phyloP scores from a whole-genome alignment of 2,329 filamentous ascomycete genomes.

The Graphiopsis chlorocephala region DNA sequence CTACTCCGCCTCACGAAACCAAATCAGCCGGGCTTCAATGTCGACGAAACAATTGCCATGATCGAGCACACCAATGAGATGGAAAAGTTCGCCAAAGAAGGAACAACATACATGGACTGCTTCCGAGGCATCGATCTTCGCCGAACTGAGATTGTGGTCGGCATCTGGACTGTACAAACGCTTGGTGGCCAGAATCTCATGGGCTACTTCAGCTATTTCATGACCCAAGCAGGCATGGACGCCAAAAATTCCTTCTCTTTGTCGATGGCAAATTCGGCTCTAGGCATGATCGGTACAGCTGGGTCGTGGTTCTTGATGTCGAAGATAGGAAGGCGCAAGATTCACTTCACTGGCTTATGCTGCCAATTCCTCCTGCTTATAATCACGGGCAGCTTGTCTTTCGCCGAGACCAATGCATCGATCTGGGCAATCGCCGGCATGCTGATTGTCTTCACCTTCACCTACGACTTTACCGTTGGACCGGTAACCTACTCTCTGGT shows the following conservation, averaged over 20 bases:
- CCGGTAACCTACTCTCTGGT: constrained; percentile 18
- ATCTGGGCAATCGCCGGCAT: constrained; percentile 14
- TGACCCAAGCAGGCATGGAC: constrained; percentile 44
- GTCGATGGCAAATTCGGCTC: constrained; percentile 53
- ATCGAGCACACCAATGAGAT: constrained; percentile 71
- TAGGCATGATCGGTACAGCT: constrained; percentile 73
- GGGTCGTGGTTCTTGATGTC: constrained; percentile 77
- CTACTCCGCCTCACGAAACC: constrained; percentile 19
- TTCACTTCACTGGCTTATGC: constrained; percentile 72
- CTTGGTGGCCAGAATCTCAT: constrained; percentile 7
- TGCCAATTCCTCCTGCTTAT: constrained; percentile 71
- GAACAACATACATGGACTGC: constrained; percentile 31
- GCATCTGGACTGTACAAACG: constrained; percentile 46
- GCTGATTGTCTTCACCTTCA: constrained; percentile 21
- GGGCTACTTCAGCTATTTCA: constrained; percentile 44
- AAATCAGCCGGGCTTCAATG: constrained; percentile 47
- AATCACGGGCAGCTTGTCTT: constrained; percentile 40
- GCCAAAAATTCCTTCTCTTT: constrained; percentile 41
- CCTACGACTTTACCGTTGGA: constrained; percentile 29
- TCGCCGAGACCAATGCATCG: constrained; percentile 47
- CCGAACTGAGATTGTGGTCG: constrained; percentile 48
- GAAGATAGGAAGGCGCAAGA: constrained; percentile 65
- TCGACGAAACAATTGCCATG: constrained; percentile 81
- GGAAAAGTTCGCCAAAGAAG: constrained; percentile 15
- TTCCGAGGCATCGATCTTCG: constrained; percentile 36